Percentiles rank a stretch among this genome's conserved stretches.
These are phyloP conservation scores for Cubamyces lactineus DNA, from an alignment of 768 basidiomycete species.

Conservation along the genomic window DNA sequence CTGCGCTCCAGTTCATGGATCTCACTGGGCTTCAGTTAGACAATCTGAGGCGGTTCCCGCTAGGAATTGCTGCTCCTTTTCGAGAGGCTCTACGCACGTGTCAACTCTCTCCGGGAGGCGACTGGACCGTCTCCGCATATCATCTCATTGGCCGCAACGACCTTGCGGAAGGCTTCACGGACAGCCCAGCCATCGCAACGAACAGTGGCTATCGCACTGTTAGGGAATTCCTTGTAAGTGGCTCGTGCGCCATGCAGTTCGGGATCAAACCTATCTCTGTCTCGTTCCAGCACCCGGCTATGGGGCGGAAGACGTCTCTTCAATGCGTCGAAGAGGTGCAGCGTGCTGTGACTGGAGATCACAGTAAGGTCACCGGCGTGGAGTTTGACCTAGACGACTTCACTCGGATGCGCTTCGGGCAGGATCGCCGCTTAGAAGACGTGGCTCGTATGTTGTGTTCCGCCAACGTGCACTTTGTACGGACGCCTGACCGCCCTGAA, in stretches of 20 bases:
- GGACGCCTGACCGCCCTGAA: slow-evolving; percentile 67
- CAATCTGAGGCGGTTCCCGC: slow-evolving; percentile 59
- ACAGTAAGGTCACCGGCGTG: slow-evolving; percentile 65
- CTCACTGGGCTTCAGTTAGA: slow-evolving; percentile 47
- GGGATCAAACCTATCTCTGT: slow-evolving; percentile 13
- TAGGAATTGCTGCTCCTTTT: slow-evolving; percentile 77
- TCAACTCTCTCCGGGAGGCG: slow-evolving; percentile 72
- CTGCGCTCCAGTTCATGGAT: slow-evolving; percentile 61
- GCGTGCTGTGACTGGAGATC: slow-evolving; percentile 53
- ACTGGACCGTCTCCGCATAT: slow-evolving; percentile 76
- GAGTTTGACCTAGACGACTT: slow-evolving; percentile 75
- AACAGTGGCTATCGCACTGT: slow-evolving; percentile 59
- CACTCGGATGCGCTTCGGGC: slow-evolving; percentile 84
- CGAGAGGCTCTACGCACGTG: slow-evolving; percentile 85
- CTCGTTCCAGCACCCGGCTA: slow-evolving; percentile 49
- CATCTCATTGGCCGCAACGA: slow-evolving; percentile 74
- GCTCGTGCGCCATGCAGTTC: slow-evolving; percentile 1
- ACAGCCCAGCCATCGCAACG: slow-evolving; percentile 47
- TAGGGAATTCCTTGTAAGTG: slow-evolving; percentile 60
- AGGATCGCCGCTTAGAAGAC: slow-evolving; percentile 89
- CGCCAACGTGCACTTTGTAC: slow-evolving; percentile 66
- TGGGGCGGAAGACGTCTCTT: slow-evolving; percentile 53
- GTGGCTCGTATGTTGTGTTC: slow-evolving; percentile 91
- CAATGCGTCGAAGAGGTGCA: slow-evolving; percentile 54
- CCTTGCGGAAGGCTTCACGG: slow-evolving; percentile 64